Conservation (phyloP, 352 stramenopile species). For the Bremia lactucae region DNA sequence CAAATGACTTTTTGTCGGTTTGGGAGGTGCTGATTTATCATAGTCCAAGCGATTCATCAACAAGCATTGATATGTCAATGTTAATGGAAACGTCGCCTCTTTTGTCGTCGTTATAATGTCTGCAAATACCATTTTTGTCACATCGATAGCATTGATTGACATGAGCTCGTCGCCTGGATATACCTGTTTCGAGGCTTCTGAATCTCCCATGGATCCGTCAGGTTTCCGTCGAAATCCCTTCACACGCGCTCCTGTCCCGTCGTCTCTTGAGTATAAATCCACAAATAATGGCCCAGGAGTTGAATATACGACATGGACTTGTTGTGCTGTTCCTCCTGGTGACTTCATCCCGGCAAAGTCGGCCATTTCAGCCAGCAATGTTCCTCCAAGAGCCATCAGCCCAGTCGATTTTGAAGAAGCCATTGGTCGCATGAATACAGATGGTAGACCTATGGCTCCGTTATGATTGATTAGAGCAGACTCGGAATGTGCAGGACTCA, state of each 20-base stretch:
- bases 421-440: slow-evolving; percentile 21
- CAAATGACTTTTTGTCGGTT: slow-evolving; percentile 18
- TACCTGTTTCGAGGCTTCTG: slow-evolving; percentile 46
- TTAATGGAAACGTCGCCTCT: slow-evolving; percentile 51
- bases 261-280: slow-evolving; percentile 61
- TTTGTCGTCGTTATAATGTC: slow-evolving; percentile 62
- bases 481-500: slow-evolving; percentile 18
- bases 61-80: slow-evolving; percentile 48
- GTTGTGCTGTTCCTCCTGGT: slow-evolving; percentile 9
- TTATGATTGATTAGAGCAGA: slow-evolving; percentile 13
- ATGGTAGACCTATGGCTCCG: slow-evolving; percentile 1
- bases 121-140: slow-evolving; percentile 47
- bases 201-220: slow-evolving; percentile 38
- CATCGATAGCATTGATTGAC: slow-evolving; percentile 46
- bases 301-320: slow-evolving; percentile 40
- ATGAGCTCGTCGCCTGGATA: slow-evolving; percentile 58
- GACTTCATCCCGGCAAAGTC: slow-evolving; percentile 21
- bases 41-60: slow-evolving; percentile 10
- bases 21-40: slow-evolving; percentile 5
- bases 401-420: slow-evolving; percentile 13
- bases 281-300: slow-evolving; percentile 45
- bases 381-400: slow-evolving; percentile 33
- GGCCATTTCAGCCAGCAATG: slow-evolving; percentile 33
- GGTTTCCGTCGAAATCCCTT: slow-evolving; percentile 60
- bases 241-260: slow-evolving; percentile 59